Percentiles rank a stretch among this genome's conserved stretches.
Evolutionary conservation across 345 rosid genomes (phyloP).

Genomic region (Camelina laxa): DNA sequence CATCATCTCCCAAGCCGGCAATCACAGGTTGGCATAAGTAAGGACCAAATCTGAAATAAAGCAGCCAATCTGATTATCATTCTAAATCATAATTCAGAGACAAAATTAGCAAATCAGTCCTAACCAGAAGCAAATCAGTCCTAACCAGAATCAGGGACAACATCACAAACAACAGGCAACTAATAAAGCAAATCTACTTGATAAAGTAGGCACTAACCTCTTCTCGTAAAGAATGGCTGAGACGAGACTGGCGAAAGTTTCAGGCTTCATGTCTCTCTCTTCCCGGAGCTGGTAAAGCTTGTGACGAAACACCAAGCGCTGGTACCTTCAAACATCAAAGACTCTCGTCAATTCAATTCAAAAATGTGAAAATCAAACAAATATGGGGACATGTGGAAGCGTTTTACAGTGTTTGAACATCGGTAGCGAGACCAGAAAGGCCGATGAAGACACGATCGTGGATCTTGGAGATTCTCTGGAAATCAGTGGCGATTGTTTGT

Average conservation of each 20-base stretch:
- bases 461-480: constrained; percentile 78
- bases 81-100: constrained; percentile 11
- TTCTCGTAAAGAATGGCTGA: constrained; percentile 95
- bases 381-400: not conserved
- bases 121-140: not conserved
- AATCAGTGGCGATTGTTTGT: constrained; percentile 95
- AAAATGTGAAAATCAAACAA: not conserved
- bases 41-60: constrained; percentile 80
- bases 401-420: constrained; percentile 83
- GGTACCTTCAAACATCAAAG: constrained; percentile 62
- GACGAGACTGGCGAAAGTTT: constrained; percentile 93
- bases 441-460: constrained; percentile 90
- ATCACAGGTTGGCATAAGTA: constrained; percentile 97
- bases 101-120: not conserved
- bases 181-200: constrained; percentile 5
- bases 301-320: constrained; percentile 87
- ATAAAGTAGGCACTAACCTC: constrained; percentile 54
- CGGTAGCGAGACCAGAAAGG: constrained; percentile 94
- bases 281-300: constrained; percentile 89
- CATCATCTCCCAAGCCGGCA: constrained; percentile 92
- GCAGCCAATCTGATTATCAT: constrained; percentile 19
- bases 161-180: not conserved
- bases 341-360: not conserved
- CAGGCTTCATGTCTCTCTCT: constrained; percentile 99
- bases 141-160: not conserved